These are phyloP conservation scores for Colletotrichum orbiculare DNA, from an alignment of 2,329 filamentous ascomycete species.

Conservation along the genomic window DNA sequence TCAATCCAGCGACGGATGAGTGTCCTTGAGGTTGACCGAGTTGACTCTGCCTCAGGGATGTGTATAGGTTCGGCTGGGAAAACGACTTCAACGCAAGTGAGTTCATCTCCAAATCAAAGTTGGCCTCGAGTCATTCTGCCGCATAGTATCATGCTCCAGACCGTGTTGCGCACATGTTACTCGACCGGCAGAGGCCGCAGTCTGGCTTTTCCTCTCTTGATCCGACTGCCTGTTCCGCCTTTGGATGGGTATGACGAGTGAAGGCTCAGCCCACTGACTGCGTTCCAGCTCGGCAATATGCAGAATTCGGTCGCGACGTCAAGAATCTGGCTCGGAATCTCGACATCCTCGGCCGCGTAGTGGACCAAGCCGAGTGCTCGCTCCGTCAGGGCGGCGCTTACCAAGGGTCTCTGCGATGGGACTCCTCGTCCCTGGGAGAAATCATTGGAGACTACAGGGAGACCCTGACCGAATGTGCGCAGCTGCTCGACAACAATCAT, in stretches of 20 bases:
- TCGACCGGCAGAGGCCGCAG: too few relatives aligned
- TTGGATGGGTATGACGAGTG: background rate
- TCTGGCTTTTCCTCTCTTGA: background rate
- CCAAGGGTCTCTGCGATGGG: constrained; percentile 38
- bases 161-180: too few relatives aligned
- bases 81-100: constrained; percentile 48
- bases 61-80: constrained; percentile 46
- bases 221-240: background rate
- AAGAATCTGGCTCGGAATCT: constrained; percentile 45
- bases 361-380: constrained; percentile 42
- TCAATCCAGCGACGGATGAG: too few relatives aligned
- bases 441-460: constrained; percentile 46
- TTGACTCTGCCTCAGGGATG: constrained; percentile 35
- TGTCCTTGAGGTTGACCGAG: too few relatives aligned
- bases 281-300: constrained; percentile 44
- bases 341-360: constrained; percentile 44
- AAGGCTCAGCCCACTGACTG: constrained; percentile 9
- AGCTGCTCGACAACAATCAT: constrained; percentile 44
- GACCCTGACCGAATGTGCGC: constrained; percentile 47
- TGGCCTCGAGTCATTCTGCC: too few relatives aligned
- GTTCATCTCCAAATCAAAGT: constrained; percentile 28
- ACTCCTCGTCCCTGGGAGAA: constrained; percentile 37
- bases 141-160: too few relatives aligned
- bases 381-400: constrained; percentile 40
- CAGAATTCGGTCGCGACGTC: constrained; percentile 47